A percentile compares a stretch with the other conserved stretches of the same genome.
These are phyloP conservation scores for Rickenella mellea DNA, from an alignment of 768 basidiomycete genomes.

Conservation along the genomic window DNA sequence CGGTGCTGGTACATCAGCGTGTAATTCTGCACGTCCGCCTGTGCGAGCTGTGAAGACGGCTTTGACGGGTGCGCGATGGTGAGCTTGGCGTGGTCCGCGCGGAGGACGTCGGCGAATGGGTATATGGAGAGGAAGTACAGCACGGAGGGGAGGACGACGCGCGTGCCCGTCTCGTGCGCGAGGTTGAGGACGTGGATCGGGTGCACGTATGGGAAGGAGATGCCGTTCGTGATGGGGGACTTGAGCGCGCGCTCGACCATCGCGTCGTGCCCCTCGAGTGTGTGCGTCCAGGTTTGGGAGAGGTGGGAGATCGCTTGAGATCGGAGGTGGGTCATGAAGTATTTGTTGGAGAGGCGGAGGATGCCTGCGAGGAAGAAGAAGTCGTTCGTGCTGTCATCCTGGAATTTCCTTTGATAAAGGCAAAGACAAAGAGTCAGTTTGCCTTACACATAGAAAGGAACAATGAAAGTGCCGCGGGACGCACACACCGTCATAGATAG, in stretches of 20 bases:
- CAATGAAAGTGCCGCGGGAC: conserved; percentile 15
- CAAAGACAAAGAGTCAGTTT: background rate
- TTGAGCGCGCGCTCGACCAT: conserved; percentile 42
- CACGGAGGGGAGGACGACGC: conserved; percentile 38
- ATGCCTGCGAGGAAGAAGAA: conserved; percentile 50
- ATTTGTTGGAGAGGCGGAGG: conserved; percentile 50
- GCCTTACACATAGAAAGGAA: background rate
- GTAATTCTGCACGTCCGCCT: conserved; percentile 37
- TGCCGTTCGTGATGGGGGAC: conserved; percentile 26
- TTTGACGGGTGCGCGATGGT: conserved; percentile 30
- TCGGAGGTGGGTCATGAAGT: conserved; percentile 45
- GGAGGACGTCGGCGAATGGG: conserved; percentile 36
- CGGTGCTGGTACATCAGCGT: conserved; percentile 51
- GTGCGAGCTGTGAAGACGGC: conserved; percentile 33
- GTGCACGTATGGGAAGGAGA: conserved; percentile 51
- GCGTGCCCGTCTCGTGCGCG: conserved; percentile 38
- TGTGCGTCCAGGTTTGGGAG: conserved; percentile 40
- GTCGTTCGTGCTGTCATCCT: conserved; percentile 32
- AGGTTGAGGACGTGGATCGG: conserved; percentile 50
- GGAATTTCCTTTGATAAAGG: conserved; percentile 24
- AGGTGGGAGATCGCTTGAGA: conserved; percentile 40
- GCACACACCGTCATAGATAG: conserved; percentile 49
- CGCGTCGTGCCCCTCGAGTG: conserved; percentile 44
- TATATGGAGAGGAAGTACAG: conserved; percentile 54
- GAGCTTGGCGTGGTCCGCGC: conserved; percentile 45